Percentiles rank a stretch among this genome's conserved stretches.
Evolutionary conservation across 768 basidiomycete species (phyloP).

Genomic region (Trametes meyenii): DNA sequence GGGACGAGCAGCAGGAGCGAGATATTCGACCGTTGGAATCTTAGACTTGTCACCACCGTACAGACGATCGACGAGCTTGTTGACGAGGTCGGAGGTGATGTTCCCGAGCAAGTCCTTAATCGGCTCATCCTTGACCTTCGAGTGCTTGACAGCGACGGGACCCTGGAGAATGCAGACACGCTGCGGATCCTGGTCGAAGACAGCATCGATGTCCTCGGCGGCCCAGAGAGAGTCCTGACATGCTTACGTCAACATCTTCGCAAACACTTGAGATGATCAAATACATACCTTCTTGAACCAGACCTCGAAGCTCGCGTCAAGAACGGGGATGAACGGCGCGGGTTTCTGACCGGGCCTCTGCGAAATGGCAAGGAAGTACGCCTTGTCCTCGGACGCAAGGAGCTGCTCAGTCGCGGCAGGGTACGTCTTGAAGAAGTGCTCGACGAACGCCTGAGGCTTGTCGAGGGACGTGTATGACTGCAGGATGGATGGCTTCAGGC

Average conservation of each 20-base stretch:
- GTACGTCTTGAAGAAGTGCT: conserved; percentile 84
- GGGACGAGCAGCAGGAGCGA: conserved; percentile 44
- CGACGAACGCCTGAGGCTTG: conserved; percentile 76
- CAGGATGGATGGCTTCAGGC: conserved; percentile 79
- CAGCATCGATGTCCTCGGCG: conserved; percentile 96
- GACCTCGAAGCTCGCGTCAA: conserved; percentile 91
- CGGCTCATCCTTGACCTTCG: conserved; percentile 88
- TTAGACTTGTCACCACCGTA: conserved; percentile 76
- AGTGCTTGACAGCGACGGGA: conserved; percentile 90
- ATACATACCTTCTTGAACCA: conserved; percentile 97
- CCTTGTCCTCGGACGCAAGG: conserved; percentile 89
- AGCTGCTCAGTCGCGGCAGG: conserved; percentile 82
- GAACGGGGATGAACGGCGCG: conserved; percentile 95
- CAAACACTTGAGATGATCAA: neutral
- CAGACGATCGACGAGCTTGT: conserved; percentile 74
- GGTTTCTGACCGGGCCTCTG: conserved; percentile 98
- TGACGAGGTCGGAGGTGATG: conserved; percentile 76
- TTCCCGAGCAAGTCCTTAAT: conserved; percentile 90
- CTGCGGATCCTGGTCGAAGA: conserved; percentile 98
- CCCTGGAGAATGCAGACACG: conserved; percentile 98
- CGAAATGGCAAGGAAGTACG: conserved; percentile 93
- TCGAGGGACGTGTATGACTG: conserved; percentile 85
- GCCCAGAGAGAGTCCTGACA: conserved; percentile 93
- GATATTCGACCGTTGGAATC: conserved; percentile 85
- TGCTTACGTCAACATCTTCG: conserved; percentile 18